Conservation (phyloP, 73 alveolate species). For the Uronychia binucleata region DNA sequence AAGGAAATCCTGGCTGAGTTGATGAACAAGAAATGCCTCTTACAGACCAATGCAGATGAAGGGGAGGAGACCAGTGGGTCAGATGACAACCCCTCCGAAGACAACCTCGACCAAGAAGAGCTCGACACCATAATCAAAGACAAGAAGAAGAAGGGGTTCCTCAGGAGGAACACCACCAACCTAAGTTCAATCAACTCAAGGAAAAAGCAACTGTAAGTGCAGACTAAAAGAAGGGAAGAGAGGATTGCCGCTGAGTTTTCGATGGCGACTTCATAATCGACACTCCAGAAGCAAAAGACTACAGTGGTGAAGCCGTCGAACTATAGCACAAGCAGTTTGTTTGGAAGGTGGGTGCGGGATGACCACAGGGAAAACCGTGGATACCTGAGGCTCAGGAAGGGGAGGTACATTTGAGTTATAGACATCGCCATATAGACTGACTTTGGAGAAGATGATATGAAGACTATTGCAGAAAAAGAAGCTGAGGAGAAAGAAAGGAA, state of each 20-base stretch:
- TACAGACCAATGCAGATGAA: slow-evolving; percentile 68
- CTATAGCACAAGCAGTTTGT: not conserved
- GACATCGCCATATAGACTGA: not conserved
- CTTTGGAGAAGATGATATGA: not conserved
- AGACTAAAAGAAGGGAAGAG: not conserved
- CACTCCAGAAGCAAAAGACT: not conserved
- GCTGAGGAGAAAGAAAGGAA: not conserved
- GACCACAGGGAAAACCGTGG: not conserved
- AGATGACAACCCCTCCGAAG: slow-evolving; percentile 94
- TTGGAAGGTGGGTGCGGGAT: not conserved
- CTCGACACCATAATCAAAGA: slow-evolving; percentile 16
- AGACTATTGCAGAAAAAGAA: not conserved
- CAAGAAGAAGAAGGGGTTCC: not conserved
- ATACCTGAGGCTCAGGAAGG: not conserved
- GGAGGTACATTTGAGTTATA: not conserved
- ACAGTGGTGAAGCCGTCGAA: not conserved
- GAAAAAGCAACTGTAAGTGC: not conserved
- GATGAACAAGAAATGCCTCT: slow-evolving; percentile 58
- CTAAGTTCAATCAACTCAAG: not conserved
- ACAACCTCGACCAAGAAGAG: slow-evolving; percentile 81
- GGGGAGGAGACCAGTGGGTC: slow-evolving; percentile 81
- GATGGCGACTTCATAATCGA: not conserved
- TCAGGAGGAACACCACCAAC: not conserved
- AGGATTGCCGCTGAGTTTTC: not conserved
- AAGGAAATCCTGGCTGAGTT: not conserved